Evolutionary conservation across 768 basidiomycete genomes (phyloP).

Genomic region (Leucosporidium creatinivorum): DNA sequence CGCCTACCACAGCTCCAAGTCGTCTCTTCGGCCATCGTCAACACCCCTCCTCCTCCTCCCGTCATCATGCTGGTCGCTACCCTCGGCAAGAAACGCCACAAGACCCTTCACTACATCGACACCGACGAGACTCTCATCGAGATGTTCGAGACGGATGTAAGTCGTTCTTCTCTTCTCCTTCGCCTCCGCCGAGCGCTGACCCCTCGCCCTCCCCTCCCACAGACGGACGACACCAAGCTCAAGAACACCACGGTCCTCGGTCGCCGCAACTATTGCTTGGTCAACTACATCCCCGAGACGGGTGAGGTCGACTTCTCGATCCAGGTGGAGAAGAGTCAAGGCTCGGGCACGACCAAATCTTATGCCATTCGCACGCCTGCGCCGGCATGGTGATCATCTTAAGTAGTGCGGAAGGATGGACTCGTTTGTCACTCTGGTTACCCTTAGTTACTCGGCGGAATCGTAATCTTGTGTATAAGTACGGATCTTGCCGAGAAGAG

Average conservation of each 20-base stretch:
- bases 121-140: slow-evolving; percentile 84
- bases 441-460: too few species aligned
- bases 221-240: slow-evolving; percentile 66
- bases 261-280: slow-evolving; percentile 75
- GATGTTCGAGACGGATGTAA: slow-evolving; percentile 28
- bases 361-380: slow-evolving; percentile 50
- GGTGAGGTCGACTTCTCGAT: slow-evolving; percentile 74
- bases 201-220: slow-evolving; percentile 50
- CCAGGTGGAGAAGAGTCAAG: slow-evolving; percentile 76
- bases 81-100: slow-evolving; percentile 66
- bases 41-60: slow-evolving; percentile 69
- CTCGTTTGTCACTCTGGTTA: too few species aligned
- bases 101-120: slow-evolving; percentile 63
- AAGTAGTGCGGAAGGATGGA: neutral
- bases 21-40: slow-evolving; percentile 87
- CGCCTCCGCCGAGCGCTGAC: slow-evolving; percentile 5
- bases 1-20: slow-evolving; percentile 37
- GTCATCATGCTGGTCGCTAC: slow-evolving; percentile 75
- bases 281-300: slow-evolving; percentile 45
- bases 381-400: slow-evolving; percentile 36
- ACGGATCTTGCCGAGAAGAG: too few species aligned
- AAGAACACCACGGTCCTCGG: slow-evolving; percentile 82
- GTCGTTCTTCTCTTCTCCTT: neutral
- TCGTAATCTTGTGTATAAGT: too few species aligned
- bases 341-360: slow-evolving; percentile 71